Evolutionary conservation across 1,284 basidiomycete species (phyloP).

Genomic region (Papiliotrema flavescens): DNA sequence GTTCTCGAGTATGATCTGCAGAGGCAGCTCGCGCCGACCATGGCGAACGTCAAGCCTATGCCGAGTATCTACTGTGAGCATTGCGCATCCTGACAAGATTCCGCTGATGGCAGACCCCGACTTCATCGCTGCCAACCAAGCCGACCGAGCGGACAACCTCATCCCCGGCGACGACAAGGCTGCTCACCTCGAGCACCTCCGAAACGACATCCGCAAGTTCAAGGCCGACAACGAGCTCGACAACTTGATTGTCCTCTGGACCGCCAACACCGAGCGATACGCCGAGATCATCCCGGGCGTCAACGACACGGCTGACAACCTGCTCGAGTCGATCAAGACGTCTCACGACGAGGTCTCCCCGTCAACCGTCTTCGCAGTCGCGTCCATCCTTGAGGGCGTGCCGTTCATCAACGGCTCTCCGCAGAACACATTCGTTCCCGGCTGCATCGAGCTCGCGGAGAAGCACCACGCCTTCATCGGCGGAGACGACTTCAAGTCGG

Average conservation of each 20-base stretch:
- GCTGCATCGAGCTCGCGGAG: conserved; percentile 90
- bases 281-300: conserved; percentile 89
- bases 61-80: conserved; percentile 79
- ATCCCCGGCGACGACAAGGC: conserved; percentile 83
- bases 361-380: conserved; percentile 92
- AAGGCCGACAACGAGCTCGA: conserved; percentile 80
- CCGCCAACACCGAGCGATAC: conserved; percentile 98
- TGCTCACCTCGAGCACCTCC: conserved; percentile 86
- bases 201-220: conserved; percentile 89
- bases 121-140: conserved; percentile 97
- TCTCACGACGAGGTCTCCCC: conserved; percentile 93
- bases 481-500: conserved; percentile 96
- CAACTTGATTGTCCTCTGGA: conserved; percentile 90
- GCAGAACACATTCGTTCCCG: conserved; percentile 99
- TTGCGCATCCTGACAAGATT: not conserved
- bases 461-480: conserved; percentile 87
- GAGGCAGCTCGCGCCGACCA: conserved; percentile 84
- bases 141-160: conserved; percentile 81
- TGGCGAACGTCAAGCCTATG: conserved; percentile 79
- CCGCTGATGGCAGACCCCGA: conserved; percentile 56
- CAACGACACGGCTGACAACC: conserved; percentile 89
- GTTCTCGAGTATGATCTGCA: conserved; percentile 97
- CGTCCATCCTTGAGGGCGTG: conserved; percentile 88
- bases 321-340: conserved; percentile 75
- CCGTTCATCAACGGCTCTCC: conserved; percentile 98